These are phyloP conservation scores for Ochetophila trinervis DNA, from an alignment of 306 rosid species.

Conservation along the genomic window DNA sequence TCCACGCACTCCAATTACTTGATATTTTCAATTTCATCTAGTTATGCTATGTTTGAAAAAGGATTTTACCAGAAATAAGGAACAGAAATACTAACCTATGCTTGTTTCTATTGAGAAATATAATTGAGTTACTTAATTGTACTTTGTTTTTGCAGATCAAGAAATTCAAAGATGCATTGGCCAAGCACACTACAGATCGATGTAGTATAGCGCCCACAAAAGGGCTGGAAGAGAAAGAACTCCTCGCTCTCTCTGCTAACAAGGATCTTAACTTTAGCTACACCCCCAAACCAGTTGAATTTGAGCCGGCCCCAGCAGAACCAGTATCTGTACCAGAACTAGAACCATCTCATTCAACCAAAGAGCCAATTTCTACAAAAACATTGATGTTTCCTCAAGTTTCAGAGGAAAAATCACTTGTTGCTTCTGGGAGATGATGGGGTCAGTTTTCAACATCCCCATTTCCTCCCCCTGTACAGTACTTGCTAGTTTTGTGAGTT, in stretches of 20 bases:
- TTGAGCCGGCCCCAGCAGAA: slow-evolving; percentile 20
- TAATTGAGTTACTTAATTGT: too few species aligned
- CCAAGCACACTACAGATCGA: slow-evolving; percentile 76
- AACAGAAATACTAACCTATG: too few species aligned
- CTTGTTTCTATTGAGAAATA: too few species aligned
- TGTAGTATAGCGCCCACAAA: slow-evolving; percentile 80
- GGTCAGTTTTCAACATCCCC: slow-evolving; percentile 18
- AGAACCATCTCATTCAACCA: slow-evolving; percentile 14
- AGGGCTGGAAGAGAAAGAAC: slow-evolving; percentile 95
- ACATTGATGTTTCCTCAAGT: slow-evolving; percentile 26
- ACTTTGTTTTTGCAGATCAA: slow-evolving; percentile 75
- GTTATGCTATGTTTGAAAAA: neutral
- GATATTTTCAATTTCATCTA: too few species aligned
- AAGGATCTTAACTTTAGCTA: slow-evolving; percentile 64
- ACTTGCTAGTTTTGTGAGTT: neutral
- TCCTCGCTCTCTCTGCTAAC: slow-evolving; percentile 70
- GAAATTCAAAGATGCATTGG: slow-evolving; percentile 86
- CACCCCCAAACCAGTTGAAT: slow-evolving; percentile 49
- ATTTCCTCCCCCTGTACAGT: slow-evolving; percentile 41
- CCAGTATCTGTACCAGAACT: slow-evolving; percentile 21
- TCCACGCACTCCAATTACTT: too few species aligned
- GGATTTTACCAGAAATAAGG: too few species aligned
- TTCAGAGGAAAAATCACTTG: slow-evolving; percentile 37
- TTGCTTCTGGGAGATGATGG: slow-evolving; percentile 48
- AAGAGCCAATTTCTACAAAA: slow-evolving; percentile 30